Conservation (phyloP, 148 eudicot genomes). For the Camellia sinensis region DNA sequence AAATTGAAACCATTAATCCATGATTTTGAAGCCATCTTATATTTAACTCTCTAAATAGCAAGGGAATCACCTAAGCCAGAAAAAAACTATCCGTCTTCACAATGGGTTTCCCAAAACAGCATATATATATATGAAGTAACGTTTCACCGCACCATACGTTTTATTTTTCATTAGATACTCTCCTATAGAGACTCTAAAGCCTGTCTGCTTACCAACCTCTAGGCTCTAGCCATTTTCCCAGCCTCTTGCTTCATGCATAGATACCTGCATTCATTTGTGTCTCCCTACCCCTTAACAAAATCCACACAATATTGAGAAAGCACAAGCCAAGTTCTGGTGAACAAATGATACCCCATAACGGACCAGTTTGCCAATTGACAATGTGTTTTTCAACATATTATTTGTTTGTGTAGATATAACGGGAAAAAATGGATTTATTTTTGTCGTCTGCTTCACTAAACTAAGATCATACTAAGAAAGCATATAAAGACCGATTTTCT, state of each 20-base stretch:
- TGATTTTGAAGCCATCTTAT: no score
- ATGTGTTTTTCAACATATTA: background rate
- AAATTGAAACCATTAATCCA: background rate
- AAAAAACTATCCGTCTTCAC: background rate
- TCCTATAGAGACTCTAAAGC: background rate
- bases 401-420: background rate
- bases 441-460: background rate
- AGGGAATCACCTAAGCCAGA: no score
- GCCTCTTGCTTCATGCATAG: no score
- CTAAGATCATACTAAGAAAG: background rate
- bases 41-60: no score
- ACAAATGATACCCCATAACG: background rate
- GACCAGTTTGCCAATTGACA: background rate
- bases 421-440: background rate
- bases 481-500: background rate
- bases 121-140: background rate
- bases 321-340: background rate
- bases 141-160: background rate
- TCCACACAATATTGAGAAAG: background rate
- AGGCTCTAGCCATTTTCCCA: no score
- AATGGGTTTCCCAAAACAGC: background rate
- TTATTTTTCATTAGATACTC: background rate
- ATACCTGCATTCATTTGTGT: no score
- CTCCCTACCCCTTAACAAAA: no score
- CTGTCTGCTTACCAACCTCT: background rate